Percentiles rank a stretch among this genome's conserved stretches.
These are phyloP conservation scores for Pelargonium australe DNA, from an alignment of 441 rosid species.

Conservation along the genomic window DNA sequence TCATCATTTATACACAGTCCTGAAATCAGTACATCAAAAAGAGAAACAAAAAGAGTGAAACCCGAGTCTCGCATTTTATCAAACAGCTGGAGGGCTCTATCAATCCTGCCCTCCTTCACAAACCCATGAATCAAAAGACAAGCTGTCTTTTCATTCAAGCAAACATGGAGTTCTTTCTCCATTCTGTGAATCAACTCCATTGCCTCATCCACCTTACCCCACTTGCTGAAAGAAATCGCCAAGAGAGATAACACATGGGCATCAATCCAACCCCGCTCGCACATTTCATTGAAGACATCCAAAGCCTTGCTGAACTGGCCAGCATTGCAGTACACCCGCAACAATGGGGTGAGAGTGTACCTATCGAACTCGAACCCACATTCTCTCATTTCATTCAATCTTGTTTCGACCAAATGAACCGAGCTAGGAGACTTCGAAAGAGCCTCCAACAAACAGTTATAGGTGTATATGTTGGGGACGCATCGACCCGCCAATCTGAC, in stretches of 20 bases:
- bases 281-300: slow-evolving; percentile 48
- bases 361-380: slow-evolving; percentile 50
- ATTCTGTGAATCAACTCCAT: slow-evolving; percentile 61
- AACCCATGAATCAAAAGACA: slow-evolving; percentile 71
- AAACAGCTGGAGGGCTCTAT: slow-evolving; percentile 57
- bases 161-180: slow-evolving; percentile 48
- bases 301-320: slow-evolving; percentile 49
- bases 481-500: slow-evolving; percentile 52
- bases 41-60: slow-evolving; percentile 43
- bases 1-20: slow-evolving; percentile 52
- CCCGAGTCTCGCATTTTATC: slow-evolving; percentile 52
- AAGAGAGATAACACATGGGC: slow-evolving; percentile 49
- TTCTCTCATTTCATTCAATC: slow-evolving; percentile 60
- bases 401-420: slow-evolving; percentile 53
- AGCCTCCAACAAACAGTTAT: slow-evolving; percentile 78
- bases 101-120: slow-evolving; percentile 51
- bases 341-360: slow-evolving; percentile 67
- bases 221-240: slow-evolving; percentile 55
- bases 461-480: slow-evolving; percentile 55
- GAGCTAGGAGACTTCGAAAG: slow-evolving; percentile 40
- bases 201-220: slow-evolving; percentile 70
- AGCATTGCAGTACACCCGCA: slow-evolving; percentile 58
- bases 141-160: slow-evolving; percentile 65
- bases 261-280: slow-evolving; percentile 59
- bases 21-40: slow-evolving; percentile 71